Base-by-base conservation (phyloP, 441 rosid species). In the Metrosideros polymorpha region DNA sequence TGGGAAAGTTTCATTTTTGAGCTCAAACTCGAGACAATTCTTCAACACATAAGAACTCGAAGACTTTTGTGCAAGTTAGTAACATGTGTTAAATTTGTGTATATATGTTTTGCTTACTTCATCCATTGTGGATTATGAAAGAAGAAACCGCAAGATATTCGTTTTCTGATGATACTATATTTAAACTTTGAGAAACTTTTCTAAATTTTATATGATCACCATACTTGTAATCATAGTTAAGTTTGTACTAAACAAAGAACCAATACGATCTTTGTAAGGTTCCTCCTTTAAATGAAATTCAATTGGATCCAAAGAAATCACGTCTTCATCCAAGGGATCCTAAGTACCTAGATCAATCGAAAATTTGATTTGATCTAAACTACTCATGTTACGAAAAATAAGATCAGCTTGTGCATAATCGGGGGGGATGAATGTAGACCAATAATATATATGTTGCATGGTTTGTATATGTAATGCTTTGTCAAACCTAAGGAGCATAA, bases 271-370 rank as follows among this genome's bases (percentile, higher is more conserved):
- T 85, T 88, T 83, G 75, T 88, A 55, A 85, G 66, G 56, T 77
- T 76, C 66, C 82, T 85, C 71, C 52, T 85, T 30, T 9, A 18
- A 83, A 85, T 85, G 85, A 88, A 85, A 66, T 82, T 85, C 59
- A 87, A 87, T 85, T 52, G 76, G 32, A 86, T 84, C 86, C 4
- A 56, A 6, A 87, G 83, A 87, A 45, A 85, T 17, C 82, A 87
- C 82, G 83, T 63, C 84, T 85, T 88, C 84, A 85, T 88, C 87
- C 24, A 66, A 85, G 59, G 54, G 86, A 79, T 79, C 83, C 83
- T 82, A 32, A 59, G 85, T 87, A 45, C 85, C 82, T n/a, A 14
- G 43, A 66, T 85, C 30, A 87, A 59, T 59, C 24, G 6, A 52
- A 61, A 52, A 12, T 83, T 25, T 2, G 25, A 86, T 84, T n/a